Evolutionary conservation across 2,329 filamentous ascomycete species (phyloP), one percentile per base, ranked within the genome.

Genomic region (Elsinoe perseae): DNA sequence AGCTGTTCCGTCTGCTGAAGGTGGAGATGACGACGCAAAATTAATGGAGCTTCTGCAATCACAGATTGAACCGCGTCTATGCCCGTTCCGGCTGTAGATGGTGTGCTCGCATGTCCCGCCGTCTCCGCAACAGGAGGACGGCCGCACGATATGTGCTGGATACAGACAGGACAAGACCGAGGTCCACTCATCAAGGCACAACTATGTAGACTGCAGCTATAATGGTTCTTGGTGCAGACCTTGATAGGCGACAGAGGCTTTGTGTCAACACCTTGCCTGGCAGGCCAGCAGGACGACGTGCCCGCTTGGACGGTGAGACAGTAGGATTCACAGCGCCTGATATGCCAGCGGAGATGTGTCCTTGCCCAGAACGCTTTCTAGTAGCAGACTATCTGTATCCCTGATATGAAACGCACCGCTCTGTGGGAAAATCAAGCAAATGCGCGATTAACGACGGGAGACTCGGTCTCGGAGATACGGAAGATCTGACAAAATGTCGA

Each of bases 401-500:
- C 53, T 56, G 53, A 56, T 56, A 56, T 56, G 53, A 56, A 56
- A 56, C 53, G 53, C 53, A 56, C 16, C 21, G 28, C 38, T 21
- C 53, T 14, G 36, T 56, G 30, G 38, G 53, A 20, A 16, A 14
- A 56, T 42, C 38, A 42, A 18, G 38, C 38, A 36, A 30, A 56
- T 56, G 53, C 53, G 53, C 53, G 53, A 56, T 56, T 56, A 56
- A 56, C 53, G 53, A 56, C 53, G 53, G 53, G 53, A 44, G 23
- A 40, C 14, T 56, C 28, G 36, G 38, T 56, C 53, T 56, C 40
- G 53, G 53, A 56, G 53, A 42, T 6, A 46, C n/a, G 30, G 40
- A 56, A 38, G 40, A 56, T 27, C 40, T 32, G 40, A 44, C 53
- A 56, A 48, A 56, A 56, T 44, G 53, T 34, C 25, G 9, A 20